Conservation (phyloP, 1,284 basidiomycete genomes). For the Mrakiaceae sp. region DNA sequence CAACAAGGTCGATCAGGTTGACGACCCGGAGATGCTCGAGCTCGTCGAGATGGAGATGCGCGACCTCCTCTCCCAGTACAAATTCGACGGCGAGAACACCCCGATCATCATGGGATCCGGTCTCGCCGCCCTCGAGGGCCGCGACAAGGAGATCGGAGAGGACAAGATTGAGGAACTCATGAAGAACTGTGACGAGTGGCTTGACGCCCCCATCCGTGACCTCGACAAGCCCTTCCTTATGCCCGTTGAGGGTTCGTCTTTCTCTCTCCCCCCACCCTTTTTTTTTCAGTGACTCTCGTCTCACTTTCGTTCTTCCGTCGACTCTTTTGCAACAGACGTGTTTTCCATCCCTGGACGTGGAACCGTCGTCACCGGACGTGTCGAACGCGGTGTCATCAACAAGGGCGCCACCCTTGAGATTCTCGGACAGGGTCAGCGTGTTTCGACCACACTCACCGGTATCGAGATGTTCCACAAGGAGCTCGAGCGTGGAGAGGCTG, state of each 20-base stretch:
- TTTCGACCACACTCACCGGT: conserved; percentile 93
- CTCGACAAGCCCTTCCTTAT: conserved; percentile 97
- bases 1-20: conserved; percentile 97
- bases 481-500: conserved; percentile 92
- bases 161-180: conserved; percentile 77
- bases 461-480: conserved; percentile 99
- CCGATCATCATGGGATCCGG: conserved; percentile 97
- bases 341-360: conserved; percentile 98
- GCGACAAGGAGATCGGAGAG: conserved; percentile 63
- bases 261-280: background rate
- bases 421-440: conserved; percentile 64
- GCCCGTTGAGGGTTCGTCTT: conserved; percentile 63
- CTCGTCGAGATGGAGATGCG: conserved; percentile 99
- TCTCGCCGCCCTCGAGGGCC: conserved; percentile 83
- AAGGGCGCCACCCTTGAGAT: conserved; percentile 95
- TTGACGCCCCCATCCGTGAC: conserved; percentile 86
- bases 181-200: conserved; percentile 83
- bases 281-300: background rate
- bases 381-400: conserved; percentile 83
- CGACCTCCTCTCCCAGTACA: conserved; percentile 83
- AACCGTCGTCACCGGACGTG: conserved; percentile 94
- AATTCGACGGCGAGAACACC: conserved; percentile 93
- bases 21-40: conserved; percentile 97
- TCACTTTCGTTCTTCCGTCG: background rate
- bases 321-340: conserved; percentile 50